Base-by-base conservation (phyloP, 768 basidiomycete species). In the Neoboletus magnificus region DNA sequence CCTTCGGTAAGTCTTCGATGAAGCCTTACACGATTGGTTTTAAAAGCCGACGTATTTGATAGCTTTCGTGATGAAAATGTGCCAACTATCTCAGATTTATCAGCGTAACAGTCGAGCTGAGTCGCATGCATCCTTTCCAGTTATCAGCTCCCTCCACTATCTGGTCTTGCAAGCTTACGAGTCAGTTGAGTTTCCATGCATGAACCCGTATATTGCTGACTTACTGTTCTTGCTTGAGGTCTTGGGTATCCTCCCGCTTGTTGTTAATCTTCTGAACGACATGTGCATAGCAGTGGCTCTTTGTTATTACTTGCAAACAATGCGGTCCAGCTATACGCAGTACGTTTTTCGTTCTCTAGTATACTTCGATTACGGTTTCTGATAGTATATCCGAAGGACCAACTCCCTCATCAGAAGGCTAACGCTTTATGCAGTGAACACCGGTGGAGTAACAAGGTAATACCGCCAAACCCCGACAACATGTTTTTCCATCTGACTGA, bases 361-460 rank as follows among this genome's bases (percentile, higher is more conserved):
- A 13, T 41, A n/a, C 8, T 25, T 43, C 16, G 20, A 3, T 18
- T 12, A 20, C 10, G 5, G 22, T 35, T 33, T 20, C 40, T 62
- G 25, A 69, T 35, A 5, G 1, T 22, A 36, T 22, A 32, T 29
- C 1, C 18, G 4, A 62, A 86, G 83, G 50, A 76, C 79, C 30
- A 79, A 86, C 64, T 76, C 81, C 1, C 68, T 85, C n/a, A 77
- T 86, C 35, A 82, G 79, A 56, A 75, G 62, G 3, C 68, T 87
- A 32, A 82, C 74, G 10, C 60, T 82, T 18, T 85, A 85, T 56
- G 83, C 85, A 16, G 70, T 87, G 39, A 84, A 82, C 56, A 86
- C 84, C 0, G 85, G 85, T 22, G 71, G 74, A 5, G 50, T 89
- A 36, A 87, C 86, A n/a, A 82, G 82, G 85, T 81, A n/a, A n/a